These are phyloP conservation scores for Penicillium thymicola DNA, from an alignment of 2,329 filamentous ascomycete genomes.

Conservation along the genomic window DNA sequence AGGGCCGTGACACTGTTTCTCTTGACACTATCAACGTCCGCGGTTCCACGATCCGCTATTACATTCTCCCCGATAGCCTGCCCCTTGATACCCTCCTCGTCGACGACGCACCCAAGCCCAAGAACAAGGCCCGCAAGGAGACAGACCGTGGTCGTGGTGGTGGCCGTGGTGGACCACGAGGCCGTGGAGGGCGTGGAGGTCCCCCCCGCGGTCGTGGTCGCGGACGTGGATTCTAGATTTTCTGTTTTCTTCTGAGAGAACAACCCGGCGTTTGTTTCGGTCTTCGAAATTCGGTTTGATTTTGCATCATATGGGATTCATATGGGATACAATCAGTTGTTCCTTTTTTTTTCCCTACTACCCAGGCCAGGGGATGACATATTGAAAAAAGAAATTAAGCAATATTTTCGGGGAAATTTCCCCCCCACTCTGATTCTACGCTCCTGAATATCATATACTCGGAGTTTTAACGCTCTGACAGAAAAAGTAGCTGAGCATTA, in stretches of 20 bases:
- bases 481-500: not conserved
- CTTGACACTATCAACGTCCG: slow-evolving; percentile 97
- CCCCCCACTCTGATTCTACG: slow-evolving; percentile 8
- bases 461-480: not conserved
- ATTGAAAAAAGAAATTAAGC: slow-evolving; percentile 17
- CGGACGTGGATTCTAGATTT: slow-evolving; percentile 47
- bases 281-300: slow-evolving; percentile 20
- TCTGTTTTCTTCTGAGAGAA: slow-evolving; percentile 21
- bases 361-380: slow-evolving; percentile 23
- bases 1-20: slow-evolving; percentile 78
- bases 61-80: slow-evolving; percentile 91
- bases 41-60: slow-evolving; percentile 93
- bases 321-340: slow-evolving; percentile 25
- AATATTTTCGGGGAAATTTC: slow-evolving; percentile 10
- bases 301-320: slow-evolving; percentile 26
- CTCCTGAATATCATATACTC: not conserved
- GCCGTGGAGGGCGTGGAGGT: slow-evolving; percentile 50
- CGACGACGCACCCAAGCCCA: slow-evolving; percentile 95
- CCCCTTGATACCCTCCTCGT: slow-evolving; percentile 93
- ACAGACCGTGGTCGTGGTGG: slow-evolving; percentile 50
- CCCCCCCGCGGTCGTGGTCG: slow-evolving; percentile 54
- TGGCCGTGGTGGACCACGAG: slow-evolving; percentile 47
- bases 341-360: slow-evolving; percentile 25
- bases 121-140: slow-evolving; percentile 99
- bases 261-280: slow-evolving; percentile 22